Percentiles rank a stretch among this genome's conserved stretches.
These are phyloP conservation scores for Fusarium redolens DNA, from an alignment of 2,329 filamentous ascomycete species.

Conservation along the genomic window DNA sequence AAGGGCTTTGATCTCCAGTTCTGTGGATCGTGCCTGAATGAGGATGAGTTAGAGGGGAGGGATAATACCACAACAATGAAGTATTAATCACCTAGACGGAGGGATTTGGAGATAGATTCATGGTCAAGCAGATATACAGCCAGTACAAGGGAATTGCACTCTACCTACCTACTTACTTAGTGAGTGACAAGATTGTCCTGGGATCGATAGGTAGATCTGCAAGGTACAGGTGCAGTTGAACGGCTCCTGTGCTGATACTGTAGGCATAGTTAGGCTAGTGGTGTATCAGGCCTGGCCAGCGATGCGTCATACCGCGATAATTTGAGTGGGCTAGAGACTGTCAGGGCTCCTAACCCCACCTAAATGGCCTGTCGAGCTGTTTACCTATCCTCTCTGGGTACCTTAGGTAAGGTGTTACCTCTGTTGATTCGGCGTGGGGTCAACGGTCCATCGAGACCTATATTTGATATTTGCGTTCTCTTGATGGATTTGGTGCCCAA, in stretches of 20 bases:
- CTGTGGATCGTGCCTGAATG: slow-evolving; percentile 24
- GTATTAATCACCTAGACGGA: not conserved
- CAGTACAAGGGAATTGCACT: not conserved
- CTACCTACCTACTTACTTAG: not conserved
- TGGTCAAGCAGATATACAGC: not conserved
- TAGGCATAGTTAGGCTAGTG: not conserved
- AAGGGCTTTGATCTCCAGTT: slow-evolving; percentile 30
- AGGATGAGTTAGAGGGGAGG: slow-evolving; percentile 1
- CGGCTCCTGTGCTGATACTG: not conserved
- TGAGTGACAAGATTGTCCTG: not conserved
- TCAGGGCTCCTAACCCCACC: slow-evolving; percentile 42
- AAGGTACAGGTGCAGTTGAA: slow-evolving; percentile 23
- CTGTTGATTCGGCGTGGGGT: slow-evolving; percentile 37
- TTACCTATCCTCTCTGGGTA: not conserved
- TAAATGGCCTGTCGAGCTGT: slow-evolving; percentile 17
- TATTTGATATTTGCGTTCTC: slow-evolving; percentile 32
- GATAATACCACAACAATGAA: not conserved
- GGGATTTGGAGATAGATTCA: not conserved
- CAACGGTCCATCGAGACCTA: slow-evolving; percentile 25
- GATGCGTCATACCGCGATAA: slow-evolving; percentile 27
- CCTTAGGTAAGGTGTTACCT: slow-evolving; percentile 27
- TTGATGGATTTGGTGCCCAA: slow-evolving; percentile 37
- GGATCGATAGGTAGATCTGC: slow-evolving; percentile 2
- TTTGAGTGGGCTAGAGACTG: slow-evolving; percentile 3
- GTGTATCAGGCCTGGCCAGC: not conserved